Conservation (phyloP, 1,284 basidiomycete species). For the Kwoniella shivajii region DNA sequence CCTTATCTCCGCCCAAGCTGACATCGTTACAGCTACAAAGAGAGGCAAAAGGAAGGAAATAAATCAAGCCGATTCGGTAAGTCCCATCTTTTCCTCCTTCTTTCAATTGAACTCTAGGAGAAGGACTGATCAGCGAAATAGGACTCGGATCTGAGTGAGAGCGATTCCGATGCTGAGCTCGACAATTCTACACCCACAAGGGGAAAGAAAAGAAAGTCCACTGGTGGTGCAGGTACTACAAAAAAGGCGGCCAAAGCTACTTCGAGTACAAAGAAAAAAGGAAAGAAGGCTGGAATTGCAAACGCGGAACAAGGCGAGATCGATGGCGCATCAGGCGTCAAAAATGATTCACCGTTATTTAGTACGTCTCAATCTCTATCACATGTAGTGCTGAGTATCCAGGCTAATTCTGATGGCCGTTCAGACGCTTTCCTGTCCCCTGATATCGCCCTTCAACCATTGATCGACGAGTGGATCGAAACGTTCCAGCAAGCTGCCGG, state of each 20-base stretch:
- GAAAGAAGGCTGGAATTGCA: conserved; percentile 8
- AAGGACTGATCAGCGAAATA: neutral
- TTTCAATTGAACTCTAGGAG: neutral
- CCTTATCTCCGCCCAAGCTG: neutral
- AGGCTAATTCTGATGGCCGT: conserved; percentile 10
- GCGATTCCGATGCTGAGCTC: conserved; percentile 26
- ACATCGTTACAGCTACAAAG: conserved; percentile 3
- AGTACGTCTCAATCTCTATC: conserved; percentile 29
- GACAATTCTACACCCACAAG: conserved; percentile 17
- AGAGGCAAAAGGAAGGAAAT: conserved; percentile 20
- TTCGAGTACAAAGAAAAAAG: conserved; percentile 17
- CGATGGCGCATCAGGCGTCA: conserved; percentile 30
- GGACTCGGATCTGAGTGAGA: conserved; percentile 11
- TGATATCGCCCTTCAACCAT: conserved; percentile 48
- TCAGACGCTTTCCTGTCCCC: conserved; percentile 49
- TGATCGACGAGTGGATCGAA: conserved; percentile 54
- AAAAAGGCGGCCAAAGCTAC: conserved; percentile 18
- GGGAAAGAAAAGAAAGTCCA: conserved; percentile 24
- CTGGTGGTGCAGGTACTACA: conserved; percentile 12
- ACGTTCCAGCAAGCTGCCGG: conserved; percentile 44
- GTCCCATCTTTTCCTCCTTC: neutral
- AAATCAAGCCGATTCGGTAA: conserved; percentile 22
- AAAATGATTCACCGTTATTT: conserved; percentile 43
- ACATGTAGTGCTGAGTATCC: neutral
- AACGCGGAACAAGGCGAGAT: conserved; percentile 7